Base-by-base conservation (phyloP, 2,329 filamentous ascomycete species). In the Acrodontium crateriforme region DNA sequence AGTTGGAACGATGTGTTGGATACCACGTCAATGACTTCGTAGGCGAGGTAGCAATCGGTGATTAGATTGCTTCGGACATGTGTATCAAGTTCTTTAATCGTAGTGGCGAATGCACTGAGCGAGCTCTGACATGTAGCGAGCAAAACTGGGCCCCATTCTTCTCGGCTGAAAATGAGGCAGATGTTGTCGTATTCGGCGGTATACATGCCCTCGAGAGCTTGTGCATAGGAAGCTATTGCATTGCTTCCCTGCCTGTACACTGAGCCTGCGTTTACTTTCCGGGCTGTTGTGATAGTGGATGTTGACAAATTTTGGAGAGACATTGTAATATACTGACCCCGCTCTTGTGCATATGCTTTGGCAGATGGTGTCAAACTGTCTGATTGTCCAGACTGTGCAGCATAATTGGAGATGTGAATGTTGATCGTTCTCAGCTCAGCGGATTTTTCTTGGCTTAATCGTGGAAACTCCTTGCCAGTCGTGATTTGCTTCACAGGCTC, bases 401-500 rank as follows among this genome's bases (percentile, higher is more conserved):
- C 35, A 24, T 42, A 47, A 10, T 35, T 36, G 5, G 49, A 40
- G 25, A 52, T 46, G 22, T 54, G 47, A 5, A 71, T 69, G 45
- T 83, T 83, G 39, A 94, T 76, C n/a, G 83, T 65, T 18, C 78
- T 73, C 10, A 95, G 57, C 16, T 75, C 69, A n/a, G 74, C 72
- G 15, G 79, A 68, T 36, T 77, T 80, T 30, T 89, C 81, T 38
- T 78, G 71, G 1, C 78, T 67, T 16, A 95, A 67, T 7, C 76
- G 65, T 6, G 89, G 89, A 45, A 95, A 98, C 1, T 52, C 47
- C 9, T 40, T 34, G 9, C 83, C 72, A 56, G 95, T 95, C 11
- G 84, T 94, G 45, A 94, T 77, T 49, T 78, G 94, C 54, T 93
- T 81, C 24, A 98, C 61, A 6, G 89, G 85, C 49, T 98, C 89